Base-by-base conservation (phyloP, 164 flowering plant species). In the Umbellularia californica region DNA sequence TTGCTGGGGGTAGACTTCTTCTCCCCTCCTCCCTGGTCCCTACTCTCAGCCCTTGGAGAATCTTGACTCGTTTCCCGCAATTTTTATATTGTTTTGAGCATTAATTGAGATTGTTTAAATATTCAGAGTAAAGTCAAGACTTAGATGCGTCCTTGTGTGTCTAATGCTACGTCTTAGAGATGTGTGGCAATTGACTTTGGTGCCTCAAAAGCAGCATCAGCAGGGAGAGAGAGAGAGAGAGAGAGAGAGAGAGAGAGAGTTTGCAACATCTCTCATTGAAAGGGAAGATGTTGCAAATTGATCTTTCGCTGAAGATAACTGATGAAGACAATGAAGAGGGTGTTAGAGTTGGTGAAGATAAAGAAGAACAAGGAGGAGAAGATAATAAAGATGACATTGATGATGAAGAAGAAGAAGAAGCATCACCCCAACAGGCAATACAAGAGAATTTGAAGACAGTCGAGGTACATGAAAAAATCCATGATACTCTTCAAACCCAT, bases 121-220 rank as follows among this genome's bases (percentile, higher is more conserved):
- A 71, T 55, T 30, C 50, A 30, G n/a, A 60, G 65, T 35, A 58
- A 72, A 58, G 74, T 72, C 66, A 72, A 72, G 74, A 72, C 66
- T 60, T 3, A 60, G 74, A 72, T 19, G 74, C 47, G 74, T 72
- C 66, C 71, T 41, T 17, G 50, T 33, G 66, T 58, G 65, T 60
- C 65, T 72, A 72, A 28, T 58, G 30, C 17, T n/a, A 30, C 66
- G 25, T 58, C 66, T 72, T 72, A 72, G 67, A 60, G 65, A 60
- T 60, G 15, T 5, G 23, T 2, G 14, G 50, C 66, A 60, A 58
- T 72, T 72, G 74, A 72, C 74, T 72, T 60, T 33, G 74, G 67
- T 72, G 74, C 66, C 66, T 72, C 66, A 30, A 72, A 28, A 72
- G 74, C 55, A 19, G 72, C 28, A 47, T 50, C 51, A 69, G 55